Conservation (phyloP, 2,329 filamentous ascomycete species). For the Aspergillus sp. region DNA sequence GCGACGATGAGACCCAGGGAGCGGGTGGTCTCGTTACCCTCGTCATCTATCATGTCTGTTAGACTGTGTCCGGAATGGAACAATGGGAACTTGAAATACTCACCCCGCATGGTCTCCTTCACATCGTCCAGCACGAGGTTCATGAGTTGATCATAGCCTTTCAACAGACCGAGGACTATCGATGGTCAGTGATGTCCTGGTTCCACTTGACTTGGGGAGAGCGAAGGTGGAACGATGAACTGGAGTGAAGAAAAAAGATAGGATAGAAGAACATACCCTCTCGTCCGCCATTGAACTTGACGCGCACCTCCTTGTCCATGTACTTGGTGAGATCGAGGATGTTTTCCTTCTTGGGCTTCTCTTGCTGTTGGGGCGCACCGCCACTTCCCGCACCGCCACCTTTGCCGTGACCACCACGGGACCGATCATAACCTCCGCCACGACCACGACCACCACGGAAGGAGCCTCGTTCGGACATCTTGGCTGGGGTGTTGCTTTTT, state of each 20-base stretch:
- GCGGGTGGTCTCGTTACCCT: constrained; percentile 81
- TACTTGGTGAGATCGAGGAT: constrained; percentile 95
- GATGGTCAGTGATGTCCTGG: constrained; percentile 4
- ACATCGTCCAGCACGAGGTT: constrained; percentile 96
- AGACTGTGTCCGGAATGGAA: neutral
- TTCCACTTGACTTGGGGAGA: neutral
- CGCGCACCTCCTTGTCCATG: constrained; percentile 91
- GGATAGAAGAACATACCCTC: constrained; percentile 62
- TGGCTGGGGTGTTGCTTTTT: constrained; percentile 10
- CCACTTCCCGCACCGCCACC: constrained; percentile 51
- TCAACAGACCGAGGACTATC: constrained; percentile 80
- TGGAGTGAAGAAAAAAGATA: neutral
- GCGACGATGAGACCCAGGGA: constrained; percentile 84
- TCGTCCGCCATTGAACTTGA: constrained; percentile 94
- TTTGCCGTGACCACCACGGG: constrained; percentile 42
- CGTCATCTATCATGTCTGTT: constrained; percentile 66
- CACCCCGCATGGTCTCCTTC: constrained; percentile 84
- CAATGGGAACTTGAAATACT: constrained; percentile 20
- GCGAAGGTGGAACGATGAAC: neutral
- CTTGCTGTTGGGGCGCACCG: constrained; percentile 55
- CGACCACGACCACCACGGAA: constrained; percentile 54
- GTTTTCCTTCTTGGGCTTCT: constrained; percentile 96
- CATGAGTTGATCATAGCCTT: constrained; percentile 97
- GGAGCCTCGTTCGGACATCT: constrained; percentile 48
- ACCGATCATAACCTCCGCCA: constrained; percentile 42